Base-by-base conservation (phyloP, 2,329 filamentous ascomycete genomes). In the Ophiosphaerella korrae region DNA sequence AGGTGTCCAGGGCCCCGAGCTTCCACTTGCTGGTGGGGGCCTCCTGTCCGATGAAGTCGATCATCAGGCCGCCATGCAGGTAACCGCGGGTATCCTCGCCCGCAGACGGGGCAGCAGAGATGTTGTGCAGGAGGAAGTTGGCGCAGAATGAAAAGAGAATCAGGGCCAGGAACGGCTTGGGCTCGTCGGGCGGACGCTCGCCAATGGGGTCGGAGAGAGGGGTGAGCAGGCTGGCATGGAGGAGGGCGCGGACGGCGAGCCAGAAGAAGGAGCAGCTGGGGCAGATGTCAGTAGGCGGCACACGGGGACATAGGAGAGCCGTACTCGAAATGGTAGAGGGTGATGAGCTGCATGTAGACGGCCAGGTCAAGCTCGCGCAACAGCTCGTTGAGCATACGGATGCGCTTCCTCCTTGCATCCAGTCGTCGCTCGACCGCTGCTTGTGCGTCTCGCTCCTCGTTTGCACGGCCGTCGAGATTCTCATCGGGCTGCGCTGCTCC, bases 11-110 rank as follows among this genome's bases (percentile, higher is more conserved):
- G 3, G 74, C 62, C 4, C 82, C 61, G 11, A 87, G 74, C 55
- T 78, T 77, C 41, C 79, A 66, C 62, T 80, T 81, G 45, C 81
- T 80, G 3, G 80, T 78, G 2, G 84, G 83, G 2, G 80, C 81
- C 57, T 80, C 77, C 67, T 86, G 82, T 13, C 85, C 84, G 45
- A 87, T 82, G 62, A 87, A 86, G 69, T 87, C 84, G 62, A 88
- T 84, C 58, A 85, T 78, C 42, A 87, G 58, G 2, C 85, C 83
- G 5, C 85, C 84, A 63, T 87, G 83, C 11, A 86, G 72, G 64
- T 86, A 86, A 26, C 77, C 78, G 57, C 78, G 62, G 5, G 78
- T 80, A 16, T 75, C 75, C 56, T 80, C 78, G 24, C 77, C 77
- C 2, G 76, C 78, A 3, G 73, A 63, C 1, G 78, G 78, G 6